Conservation (phyloP, 164 flowering plant species). For the Chimonanthus praecox region DNA sequence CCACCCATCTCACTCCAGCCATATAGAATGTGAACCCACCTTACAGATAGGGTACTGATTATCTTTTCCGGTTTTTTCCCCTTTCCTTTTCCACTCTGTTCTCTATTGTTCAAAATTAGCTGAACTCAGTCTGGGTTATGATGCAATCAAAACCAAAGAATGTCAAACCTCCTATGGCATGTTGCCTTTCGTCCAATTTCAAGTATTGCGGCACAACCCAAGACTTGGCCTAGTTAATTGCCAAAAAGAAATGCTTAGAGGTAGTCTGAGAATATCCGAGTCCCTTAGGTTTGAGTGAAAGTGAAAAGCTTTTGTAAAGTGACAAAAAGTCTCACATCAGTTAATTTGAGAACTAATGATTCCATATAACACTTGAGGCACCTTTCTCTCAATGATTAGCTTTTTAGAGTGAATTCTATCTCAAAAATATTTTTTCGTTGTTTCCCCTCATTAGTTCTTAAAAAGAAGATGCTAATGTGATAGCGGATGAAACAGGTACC, state of each 20-base stretch:
- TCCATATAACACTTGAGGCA: no score
- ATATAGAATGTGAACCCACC: constrained; percentile 56
- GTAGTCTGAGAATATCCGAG: no score
- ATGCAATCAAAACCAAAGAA: background rate
- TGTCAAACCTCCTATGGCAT: background rate
- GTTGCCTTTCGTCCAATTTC: background rate
- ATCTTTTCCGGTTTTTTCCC: no score
- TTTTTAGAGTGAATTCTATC: no score
- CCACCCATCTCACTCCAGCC: constrained; percentile 38
- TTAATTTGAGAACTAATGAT: no score
- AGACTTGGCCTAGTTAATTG: background rate
- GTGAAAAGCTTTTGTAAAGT: no score
- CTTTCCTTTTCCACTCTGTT: background rate
- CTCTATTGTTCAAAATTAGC: background rate
- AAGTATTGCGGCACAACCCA: background rate
- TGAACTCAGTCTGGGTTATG: background rate
- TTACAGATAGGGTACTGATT: constrained; percentile 67
- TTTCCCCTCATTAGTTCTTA: background rate
- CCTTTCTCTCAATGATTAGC: no score
- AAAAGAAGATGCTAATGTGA: background rate
- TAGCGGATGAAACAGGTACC: constrained; percentile 21
- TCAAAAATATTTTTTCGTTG: no score
- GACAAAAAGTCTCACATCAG: no score
- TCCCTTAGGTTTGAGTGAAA: no score
- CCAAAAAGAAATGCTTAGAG: no score